Conservation (phyloP, 179 eudicot genomes). For the Spergularia azorica region DNA sequence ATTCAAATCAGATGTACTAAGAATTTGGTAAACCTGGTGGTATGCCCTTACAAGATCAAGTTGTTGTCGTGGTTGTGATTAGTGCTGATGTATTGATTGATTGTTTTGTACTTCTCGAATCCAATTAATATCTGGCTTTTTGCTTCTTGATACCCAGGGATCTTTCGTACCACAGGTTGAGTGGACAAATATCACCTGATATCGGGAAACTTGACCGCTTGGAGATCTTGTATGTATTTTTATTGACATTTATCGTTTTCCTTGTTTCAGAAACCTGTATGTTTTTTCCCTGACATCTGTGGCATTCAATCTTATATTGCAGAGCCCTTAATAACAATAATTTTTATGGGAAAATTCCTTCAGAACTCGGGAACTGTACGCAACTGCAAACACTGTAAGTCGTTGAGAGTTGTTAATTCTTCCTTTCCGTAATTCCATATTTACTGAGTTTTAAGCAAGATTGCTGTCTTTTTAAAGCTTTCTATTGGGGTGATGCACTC, state of each 20-base stretch:
- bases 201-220: constrained; percentile 85
- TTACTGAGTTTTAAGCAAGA: background rate
- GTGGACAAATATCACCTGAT: constrained; percentile 85
- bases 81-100: background rate
- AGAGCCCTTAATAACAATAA: constrained; percentile 89
- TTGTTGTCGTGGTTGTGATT: too few relatives aligned
- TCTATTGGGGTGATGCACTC: background rate
- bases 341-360: constrained; percentile 87
- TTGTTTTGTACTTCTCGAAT: background rate
- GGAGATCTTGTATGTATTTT: constrained; percentile 74
- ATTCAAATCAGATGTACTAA: too few relatives aligned
- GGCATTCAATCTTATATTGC: constrained; percentile 25
- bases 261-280: background rate
- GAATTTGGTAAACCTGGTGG: too few relatives aligned
- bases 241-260: constrained; percentile 1
- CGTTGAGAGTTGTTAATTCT: background rate
- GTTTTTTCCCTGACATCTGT: background rate
- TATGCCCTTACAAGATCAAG: too few relatives aligned
- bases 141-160: constrained; percentile 47
- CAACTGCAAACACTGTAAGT: constrained; percentile 83
- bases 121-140: background rate
- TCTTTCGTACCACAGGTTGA: constrained; percentile 84
- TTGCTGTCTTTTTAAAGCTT: background rate
- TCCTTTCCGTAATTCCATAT: background rate
- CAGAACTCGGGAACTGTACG: constrained; percentile 90